Conservation (phyloP, 768 basidiomycete species). For the Phylloporus sp. region DNA sequence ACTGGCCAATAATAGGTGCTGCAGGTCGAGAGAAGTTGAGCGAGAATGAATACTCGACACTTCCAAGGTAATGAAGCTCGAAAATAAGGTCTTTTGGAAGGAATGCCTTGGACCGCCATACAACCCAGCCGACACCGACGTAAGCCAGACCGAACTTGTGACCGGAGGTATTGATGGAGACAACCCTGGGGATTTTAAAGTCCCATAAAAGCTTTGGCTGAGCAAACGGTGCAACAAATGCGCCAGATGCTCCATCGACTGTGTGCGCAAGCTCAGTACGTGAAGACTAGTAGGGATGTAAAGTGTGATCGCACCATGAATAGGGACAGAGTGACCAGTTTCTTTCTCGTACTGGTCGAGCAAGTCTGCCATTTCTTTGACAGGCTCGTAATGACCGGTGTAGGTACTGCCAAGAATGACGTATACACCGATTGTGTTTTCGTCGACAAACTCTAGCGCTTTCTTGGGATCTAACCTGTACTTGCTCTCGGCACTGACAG, state of each 20-base stretch:
- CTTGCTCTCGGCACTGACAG: constrained; percentile 61
- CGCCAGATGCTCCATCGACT: constrained; percentile 61
- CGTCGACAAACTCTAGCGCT: constrained; percentile 62
- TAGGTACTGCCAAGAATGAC: constrained; percentile 57
- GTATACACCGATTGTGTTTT: constrained; percentile 70
- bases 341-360: constrained; percentile 53
- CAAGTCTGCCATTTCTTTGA: constrained; percentile 78
- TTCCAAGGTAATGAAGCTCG: constrained; percentile 50
- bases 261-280: constrained; percentile 4
- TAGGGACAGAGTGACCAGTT: constrained; percentile 43
- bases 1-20: constrained; percentile 59
- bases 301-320: constrained; percentile 32
- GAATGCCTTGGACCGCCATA: constrained; percentile 54
- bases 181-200: constrained; percentile 56
- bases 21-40: constrained; percentile 61
- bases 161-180: constrained; percentile 56
- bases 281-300: constrained; percentile 19
- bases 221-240: constrained; percentile 61
- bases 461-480: constrained; percentile 73
- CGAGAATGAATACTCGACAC: constrained; percentile 72
- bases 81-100: constrained; percentile 72
- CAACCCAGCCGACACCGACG: constrained; percentile 60
- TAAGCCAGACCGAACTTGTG: constrained; percentile 60
- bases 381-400: constrained; percentile 69
- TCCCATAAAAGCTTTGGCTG: constrained; percentile 54